phyloP scores from a whole-genome alignment of 108 stramenopile species.

The Schizochytrium sp. region DNA sequence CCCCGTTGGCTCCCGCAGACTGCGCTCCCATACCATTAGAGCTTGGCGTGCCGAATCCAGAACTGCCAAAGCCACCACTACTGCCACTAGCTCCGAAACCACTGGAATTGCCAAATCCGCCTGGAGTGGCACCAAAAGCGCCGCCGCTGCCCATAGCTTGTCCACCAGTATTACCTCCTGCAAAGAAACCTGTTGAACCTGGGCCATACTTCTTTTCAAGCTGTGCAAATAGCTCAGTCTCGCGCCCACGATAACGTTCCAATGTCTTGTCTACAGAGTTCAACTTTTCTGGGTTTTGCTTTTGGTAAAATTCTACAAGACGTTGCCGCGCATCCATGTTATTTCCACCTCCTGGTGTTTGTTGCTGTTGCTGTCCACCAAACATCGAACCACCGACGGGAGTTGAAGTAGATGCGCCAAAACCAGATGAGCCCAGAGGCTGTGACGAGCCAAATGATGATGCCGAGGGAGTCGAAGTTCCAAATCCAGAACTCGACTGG shows the following conservation, averaged over 20 bases:
- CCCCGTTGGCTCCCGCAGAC: neutral
- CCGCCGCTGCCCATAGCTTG: neutral
- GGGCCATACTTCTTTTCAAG: slow-evolving; percentile 24
- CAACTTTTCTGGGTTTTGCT: slow-evolving; percentile 2
- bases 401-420: neutral
- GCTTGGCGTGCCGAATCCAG: slow-evolving; percentile 9
- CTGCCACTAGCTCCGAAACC: neutral
- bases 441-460: neutral
- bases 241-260: neutral
- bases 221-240: neutral
- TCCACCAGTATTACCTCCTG: neutral
- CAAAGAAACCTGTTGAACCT: slow-evolving; percentile 6
- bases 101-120: neutral
- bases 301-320: neutral
- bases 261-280: neutral
- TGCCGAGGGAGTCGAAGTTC: neutral
- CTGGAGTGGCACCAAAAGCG: neutral
- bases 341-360: neutral
- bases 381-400: slow-evolving; percentile 21
- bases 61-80: neutral
- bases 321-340: neutral
- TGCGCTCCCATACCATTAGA: neutral
- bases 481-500: neutral
- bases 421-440: neutral
- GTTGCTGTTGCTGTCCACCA: neutral